Conservation (phyloP, 2,329 filamentous ascomycete species). For the Colletotrichum godetiae region DNA sequence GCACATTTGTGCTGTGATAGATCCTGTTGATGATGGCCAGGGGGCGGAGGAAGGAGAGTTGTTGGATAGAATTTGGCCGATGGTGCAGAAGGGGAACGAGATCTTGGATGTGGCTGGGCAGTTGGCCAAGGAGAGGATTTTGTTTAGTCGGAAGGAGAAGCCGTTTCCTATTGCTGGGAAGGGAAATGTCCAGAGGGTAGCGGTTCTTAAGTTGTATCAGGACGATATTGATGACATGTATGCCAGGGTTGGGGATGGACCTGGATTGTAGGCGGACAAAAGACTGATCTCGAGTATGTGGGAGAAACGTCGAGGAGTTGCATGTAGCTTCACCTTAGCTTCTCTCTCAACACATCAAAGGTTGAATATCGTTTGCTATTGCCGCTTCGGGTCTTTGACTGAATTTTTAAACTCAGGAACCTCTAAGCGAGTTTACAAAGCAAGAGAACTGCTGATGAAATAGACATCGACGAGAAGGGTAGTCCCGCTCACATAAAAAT, state of each 20-base stretch:
- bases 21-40: constrained; percentile 35
- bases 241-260: constrained; percentile 2
- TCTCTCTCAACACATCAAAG: too few species aligned
- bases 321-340: too few species aligned
- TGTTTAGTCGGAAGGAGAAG: constrained; percentile 51
- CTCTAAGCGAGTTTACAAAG: too few species aligned
- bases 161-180: constrained; percentile 58
- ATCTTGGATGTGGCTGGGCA: constrained; percentile 58
- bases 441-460: too few species aligned
- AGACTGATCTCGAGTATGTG: too few species aligned
- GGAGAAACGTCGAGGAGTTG: too few species aligned
- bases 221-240: constrained; percentile 57
- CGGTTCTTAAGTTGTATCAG: constrained; percentile 52
- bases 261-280: too few species aligned
- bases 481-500: too few species aligned
- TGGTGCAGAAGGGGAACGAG: constrained; percentile 60
- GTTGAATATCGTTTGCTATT: too few species aligned
- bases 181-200: constrained; percentile 55
- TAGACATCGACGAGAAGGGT: too few species aligned
- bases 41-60: background rate
- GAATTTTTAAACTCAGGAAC: too few species aligned
- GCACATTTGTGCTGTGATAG: constrained; percentile 35
- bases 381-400: too few species aligned
- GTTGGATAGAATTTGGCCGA: constrained; percentile 54
- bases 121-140: constrained; percentile 43